Evolutionary conservation across 2,329 filamentous ascomycete genomes (phyloP), one percentile per base, ranked within the genome.

Genomic region (Penicillium sp.): DNA sequence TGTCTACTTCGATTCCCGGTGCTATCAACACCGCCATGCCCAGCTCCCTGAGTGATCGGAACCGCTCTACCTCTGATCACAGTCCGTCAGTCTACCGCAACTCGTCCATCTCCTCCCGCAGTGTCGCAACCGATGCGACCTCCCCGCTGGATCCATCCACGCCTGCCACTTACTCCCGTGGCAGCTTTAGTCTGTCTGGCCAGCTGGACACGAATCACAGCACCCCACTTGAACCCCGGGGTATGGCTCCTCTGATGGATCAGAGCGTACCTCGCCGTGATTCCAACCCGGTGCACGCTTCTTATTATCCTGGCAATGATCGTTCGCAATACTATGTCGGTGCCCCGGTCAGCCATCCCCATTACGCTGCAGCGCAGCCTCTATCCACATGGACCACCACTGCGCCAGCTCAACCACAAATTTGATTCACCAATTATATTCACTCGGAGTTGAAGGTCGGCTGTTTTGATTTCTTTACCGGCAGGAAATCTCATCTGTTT

Each of bases 81-180:
- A 62, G 59, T 36, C 54, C 57, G 1, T 54, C 59, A 2, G 56
- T 61, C 8, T 67, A 68, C 38, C 59, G 65, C 32, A 67, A 64
- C 27, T 59, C 62, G 3, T 65, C 64, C 6, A 57, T 67, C 15
- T 62, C 64, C 9, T 62, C 59, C 14, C 60, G 64, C 28, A 64
- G 55, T 35, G 54, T 64, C 25, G 53, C 59, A 6, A 58, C 64
- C 9, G 65, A 67, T 30, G 57, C 57, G 2, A 59, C 64, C 9
- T 64, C 63, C 2, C 59, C 61, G 1, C 60, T 66, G 37, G 64
- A 66, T 35, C 56, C 62, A 3, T 48, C 62, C 5, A 62, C 62
- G 0, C 57, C 62, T 0, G 56, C 45, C 13, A 59, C 59, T 7
- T 66, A 61, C 48, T 62, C 62, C 4, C 57, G 62, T 30, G 50